These are phyloP conservation scores for Ailanthus altissimus DNA, from an alignment of 345 rosid species.

Conservation along the genomic window DNA sequence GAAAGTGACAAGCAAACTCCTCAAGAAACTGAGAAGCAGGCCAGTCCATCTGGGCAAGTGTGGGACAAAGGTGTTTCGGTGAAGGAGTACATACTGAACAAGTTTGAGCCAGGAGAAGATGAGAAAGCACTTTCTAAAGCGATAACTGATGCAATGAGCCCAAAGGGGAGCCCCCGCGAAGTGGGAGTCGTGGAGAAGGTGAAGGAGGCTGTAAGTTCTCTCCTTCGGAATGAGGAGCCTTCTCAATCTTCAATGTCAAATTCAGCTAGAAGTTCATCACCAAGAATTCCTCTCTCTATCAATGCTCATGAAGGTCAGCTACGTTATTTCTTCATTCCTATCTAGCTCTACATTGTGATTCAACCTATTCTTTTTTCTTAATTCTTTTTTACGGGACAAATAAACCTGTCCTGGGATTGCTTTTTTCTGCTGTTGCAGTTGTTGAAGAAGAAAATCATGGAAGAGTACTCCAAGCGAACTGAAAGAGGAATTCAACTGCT, in stretches of 20 bases:
- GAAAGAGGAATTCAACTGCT: slow-evolving; percentile 27
- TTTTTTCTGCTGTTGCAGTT: slow-evolving; percentile 39
- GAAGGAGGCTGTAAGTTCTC: slow-evolving; percentile 50
- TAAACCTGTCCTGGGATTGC: not conserved
- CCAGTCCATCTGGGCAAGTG: slow-evolving; percentile 29
- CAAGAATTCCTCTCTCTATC: slow-evolving; percentile 35
- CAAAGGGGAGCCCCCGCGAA: slow-evolving; percentile 46
- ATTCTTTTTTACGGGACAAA: not conserved
- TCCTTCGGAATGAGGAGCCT: slow-evolving; percentile 37
- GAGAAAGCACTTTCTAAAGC: slow-evolving; percentile 68
- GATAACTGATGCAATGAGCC: slow-evolving; percentile 61
- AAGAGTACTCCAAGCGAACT: slow-evolving; percentile 66
- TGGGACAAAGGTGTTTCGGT: slow-evolving; percentile 83
- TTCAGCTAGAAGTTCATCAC: slow-evolving; percentile 33
- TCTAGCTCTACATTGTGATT: not conserved
- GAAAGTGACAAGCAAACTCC: too few relatives aligned
- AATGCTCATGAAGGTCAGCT: slow-evolving; percentile 49
- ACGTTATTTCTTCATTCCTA: not conserved
- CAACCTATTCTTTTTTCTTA: not conserved
- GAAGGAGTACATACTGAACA: slow-evolving; percentile 63
- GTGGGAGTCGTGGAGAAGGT: slow-evolving; percentile 45
- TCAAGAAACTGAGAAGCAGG: slow-evolving; percentile 16
- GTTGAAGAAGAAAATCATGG: slow-evolving; percentile 57
- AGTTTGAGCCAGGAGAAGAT: slow-evolving; percentile 75
- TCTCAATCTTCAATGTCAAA: slow-evolving; percentile 24